Base-by-base conservation (phyloP, 495 filamentous ascomycete genomes). In the Aspergillus funiculosus region DNA sequence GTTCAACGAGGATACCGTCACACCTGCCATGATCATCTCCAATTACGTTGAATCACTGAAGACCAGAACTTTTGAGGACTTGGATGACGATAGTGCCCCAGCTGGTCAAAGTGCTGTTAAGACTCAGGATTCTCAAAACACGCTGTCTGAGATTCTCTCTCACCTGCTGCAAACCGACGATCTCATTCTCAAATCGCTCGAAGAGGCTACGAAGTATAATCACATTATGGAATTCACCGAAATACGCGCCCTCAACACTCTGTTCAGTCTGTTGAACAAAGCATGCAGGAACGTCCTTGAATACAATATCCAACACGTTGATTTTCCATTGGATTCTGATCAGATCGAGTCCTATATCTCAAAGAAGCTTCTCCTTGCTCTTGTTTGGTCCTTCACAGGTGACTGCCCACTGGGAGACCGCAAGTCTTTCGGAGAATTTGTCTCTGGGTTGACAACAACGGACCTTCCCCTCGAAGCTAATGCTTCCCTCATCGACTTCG, bases 201-300 rank as follows among this genome's bases (percentile, higher is more conserved):
- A 78, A 19, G 74, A 87, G 58, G 86, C 89, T 11, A 76, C 79
- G 51, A 74, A 75, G 14, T 91, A 82, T 69, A 86, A 84, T 47
- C 92, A 99, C 58, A 96, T 99, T 65, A 99, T 99, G 92, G 87
- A 96, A 52, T 97, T 89, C 58, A 95, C 91, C 0, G 76, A 86
- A 31, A 86, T 87, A 30, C 86, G 92, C 26, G 91, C 85, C 4
- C 76, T 99, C 47, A 91, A 85, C 49, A 99, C 94, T 2, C 63
- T 99, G 17, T 97, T 96, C 70, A 95, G 91, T 34, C 73, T 99
- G 18, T 68, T 99, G 19, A 96, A 95, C 71, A 95, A 95, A 66
- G 75, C 82, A 37, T 94, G 90, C 52, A 78, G 91, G 52, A 86
- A 88, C 43, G 78, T 97, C 43, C 80, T 99, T 56, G 91, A 96